Evolutionary conservation across 1,139 yeast species (phyloP).

Genomic region (Protomyces gravidus): DNA sequence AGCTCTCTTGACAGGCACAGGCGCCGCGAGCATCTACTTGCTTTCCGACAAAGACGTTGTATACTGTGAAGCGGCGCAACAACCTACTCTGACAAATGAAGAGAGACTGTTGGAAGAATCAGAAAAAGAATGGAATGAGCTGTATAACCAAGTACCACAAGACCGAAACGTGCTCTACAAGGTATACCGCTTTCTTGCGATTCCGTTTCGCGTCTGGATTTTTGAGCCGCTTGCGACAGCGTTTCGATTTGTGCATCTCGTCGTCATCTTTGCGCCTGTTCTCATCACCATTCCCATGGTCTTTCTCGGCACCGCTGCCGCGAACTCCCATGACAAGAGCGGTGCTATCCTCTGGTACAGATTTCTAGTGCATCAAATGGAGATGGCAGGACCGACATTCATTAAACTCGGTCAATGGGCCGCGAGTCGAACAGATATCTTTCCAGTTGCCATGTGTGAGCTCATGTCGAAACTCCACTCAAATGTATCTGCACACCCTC

Average conservation of each 20-base stretch:
- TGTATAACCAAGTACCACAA: conserved; percentile 12
- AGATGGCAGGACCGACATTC: conserved; percentile 88
- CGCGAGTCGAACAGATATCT: conserved; percentile 94
- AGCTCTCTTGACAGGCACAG: background rate
- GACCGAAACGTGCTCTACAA: conserved; percentile 3
- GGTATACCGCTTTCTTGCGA: conserved; percentile 11
- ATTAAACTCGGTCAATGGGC: conserved; percentile 99
- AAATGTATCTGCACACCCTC: conserved; percentile 69
- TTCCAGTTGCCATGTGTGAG: conserved; percentile 71
- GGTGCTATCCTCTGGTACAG: conserved; percentile 74
- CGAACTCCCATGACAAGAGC: conserved; percentile 44
- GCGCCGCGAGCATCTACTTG: background rate
- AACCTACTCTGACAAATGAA: conserved; percentile 17
- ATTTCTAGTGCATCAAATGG: conserved; percentile 64
- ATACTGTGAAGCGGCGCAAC: background rate
- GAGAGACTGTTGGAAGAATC: conserved; percentile 38
- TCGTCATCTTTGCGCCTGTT: conserved; percentile 67
- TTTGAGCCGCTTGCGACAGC: conserved; percentile 67
- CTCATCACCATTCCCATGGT: conserved; percentile 61
- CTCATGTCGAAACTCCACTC: conserved; percentile 77
- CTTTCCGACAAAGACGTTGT: background rate
- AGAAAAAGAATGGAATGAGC: conserved; percentile 34
- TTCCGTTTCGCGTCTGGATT: conserved; percentile 21
- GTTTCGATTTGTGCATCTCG: conserved; percentile 63
- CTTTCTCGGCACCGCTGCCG: conserved; percentile 52